A percentile compares a stretch with the other conserved stretches of the same genome.
phyloP scores from a whole-genome alignment of 1,139 yeast species.

The Suhomyces yuchorum region DNA sequence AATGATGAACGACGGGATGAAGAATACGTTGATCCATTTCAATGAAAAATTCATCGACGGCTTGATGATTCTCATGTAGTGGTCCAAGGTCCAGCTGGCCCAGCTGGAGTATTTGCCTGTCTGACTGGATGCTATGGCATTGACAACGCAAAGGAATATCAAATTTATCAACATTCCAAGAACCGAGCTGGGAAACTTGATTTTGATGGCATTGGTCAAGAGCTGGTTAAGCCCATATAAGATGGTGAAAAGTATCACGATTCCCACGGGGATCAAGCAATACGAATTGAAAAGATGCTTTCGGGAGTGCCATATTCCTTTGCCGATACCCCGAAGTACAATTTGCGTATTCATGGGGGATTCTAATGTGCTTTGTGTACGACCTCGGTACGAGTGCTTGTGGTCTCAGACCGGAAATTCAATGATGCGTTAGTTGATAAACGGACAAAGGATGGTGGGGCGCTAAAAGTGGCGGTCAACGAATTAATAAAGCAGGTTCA shows the following conservation, averaged over 20 bases:
- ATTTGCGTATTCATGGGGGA: not conserved
- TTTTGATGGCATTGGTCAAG: conserved; percentile 49
- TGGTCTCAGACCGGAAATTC: not conserved
- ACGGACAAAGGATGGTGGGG: no score
- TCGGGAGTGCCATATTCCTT: conserved; percentile 34
- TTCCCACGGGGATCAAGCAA: conserved; percentile 40
- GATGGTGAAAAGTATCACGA: conserved; percentile 36
- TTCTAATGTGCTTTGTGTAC: not conserved
- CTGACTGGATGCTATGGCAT: conserved; percentile 18
- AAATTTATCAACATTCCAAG: conserved; percentile 71
- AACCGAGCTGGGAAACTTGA: conserved; percentile 74
- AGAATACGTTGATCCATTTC: conserved; percentile 77
- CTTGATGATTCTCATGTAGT: conserved; percentile 51
- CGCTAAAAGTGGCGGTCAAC: no score
- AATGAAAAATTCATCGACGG: conserved; percentile 70
- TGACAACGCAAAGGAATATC: conserved; percentile 45
- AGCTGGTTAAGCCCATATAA: conserved; percentile 67
- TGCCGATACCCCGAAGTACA: conserved; percentile 20
- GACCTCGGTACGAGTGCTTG: not conserved
- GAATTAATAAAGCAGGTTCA: no score
- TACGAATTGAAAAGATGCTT: conserved; percentile 37
- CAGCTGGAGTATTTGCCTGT: conserved; percentile 29
- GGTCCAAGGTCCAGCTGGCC: conserved; percentile 36
- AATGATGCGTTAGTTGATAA: no score
- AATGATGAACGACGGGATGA: conserved; percentile 74